phyloP scores from a whole-genome alignment of 164 flowering plant species.

The Berberis vulgaris region DNA sequence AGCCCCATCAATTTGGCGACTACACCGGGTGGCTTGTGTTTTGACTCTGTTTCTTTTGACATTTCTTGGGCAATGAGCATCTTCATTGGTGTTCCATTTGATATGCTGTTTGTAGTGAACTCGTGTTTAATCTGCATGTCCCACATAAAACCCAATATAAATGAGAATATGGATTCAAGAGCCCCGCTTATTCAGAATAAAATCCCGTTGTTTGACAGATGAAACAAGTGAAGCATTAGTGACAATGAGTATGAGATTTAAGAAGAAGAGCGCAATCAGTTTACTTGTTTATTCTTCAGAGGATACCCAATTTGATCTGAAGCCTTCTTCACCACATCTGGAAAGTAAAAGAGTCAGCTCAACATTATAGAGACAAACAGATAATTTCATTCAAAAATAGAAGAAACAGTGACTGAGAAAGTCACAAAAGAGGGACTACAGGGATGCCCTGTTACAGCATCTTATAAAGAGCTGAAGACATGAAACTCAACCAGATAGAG shows the following conservation, averaged over 20 bases:
- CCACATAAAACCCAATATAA: constrained; percentile 3
- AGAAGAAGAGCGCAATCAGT: constrained; percentile 2
- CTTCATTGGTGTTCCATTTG: constrained; percentile 83
- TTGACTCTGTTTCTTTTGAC: constrained; percentile 65
- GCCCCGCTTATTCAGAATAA: not conserved
- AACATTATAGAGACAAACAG: no score
- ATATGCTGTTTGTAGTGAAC: constrained; percentile 32
- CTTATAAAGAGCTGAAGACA: no score
- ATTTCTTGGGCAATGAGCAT: constrained; percentile 88
- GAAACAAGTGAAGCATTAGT: not conserved
- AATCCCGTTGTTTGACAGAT: no score
- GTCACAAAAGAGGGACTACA: no score
- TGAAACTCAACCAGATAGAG: no score
- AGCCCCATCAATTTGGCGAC: constrained; percentile 98
- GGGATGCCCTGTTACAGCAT: no score
- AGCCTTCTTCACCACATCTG: constrained; percentile 30
- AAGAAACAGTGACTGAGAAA: no score
- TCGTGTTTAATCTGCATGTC: constrained; percentile 51
- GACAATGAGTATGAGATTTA: constrained; percentile 5
- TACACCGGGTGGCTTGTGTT: constrained; percentile 57
- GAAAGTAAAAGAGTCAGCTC: not conserved
- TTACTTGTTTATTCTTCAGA: constrained; percentile 54
- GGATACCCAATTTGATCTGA: constrained; percentile 31
- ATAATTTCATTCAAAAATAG: no score
- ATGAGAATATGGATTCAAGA: constrained; percentile 3